Percentiles rank a stretch among this genome's conserved stretches.
These are phyloP conservation scores for Solanum sitiens DNA, from an alignment of 257 asterid species.

Conservation along the genomic window DNA sequence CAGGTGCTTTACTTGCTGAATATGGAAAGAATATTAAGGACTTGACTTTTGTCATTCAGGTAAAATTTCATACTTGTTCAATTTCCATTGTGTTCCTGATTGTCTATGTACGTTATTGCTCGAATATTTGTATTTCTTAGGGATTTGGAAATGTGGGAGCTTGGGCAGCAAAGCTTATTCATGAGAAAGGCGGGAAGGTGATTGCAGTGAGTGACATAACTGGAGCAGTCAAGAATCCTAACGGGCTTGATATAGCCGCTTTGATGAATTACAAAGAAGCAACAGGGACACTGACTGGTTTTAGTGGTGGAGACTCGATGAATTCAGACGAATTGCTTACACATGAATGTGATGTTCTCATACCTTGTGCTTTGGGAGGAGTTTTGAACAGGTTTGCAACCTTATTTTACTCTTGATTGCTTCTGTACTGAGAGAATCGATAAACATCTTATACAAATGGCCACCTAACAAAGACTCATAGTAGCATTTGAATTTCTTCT, in stretches of 20 bases:
- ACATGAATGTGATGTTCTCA: constrained; percentile 77
- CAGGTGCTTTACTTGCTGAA: constrained; percentile 78
- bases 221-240: constrained; percentile 59
- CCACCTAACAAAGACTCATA: neutral
- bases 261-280: constrained; percentile 52
- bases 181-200: constrained; percentile 76
- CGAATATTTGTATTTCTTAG: constrained; percentile 14
- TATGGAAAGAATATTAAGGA: constrained; percentile 72
- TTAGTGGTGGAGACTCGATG: constrained; percentile 63
- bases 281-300: constrained; percentile 46
- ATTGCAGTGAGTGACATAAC: constrained; percentile 87
- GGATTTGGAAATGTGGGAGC: constrained; percentile 94
- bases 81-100: neutral
- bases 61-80: constrained; percentile 3
- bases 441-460: neutral
- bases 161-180: constrained; percentile 80
- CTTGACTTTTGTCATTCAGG: constrained; percentile 73
- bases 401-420: neutral
- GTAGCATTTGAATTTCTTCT: neutral
- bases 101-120: neutral
- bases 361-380: constrained; percentile 94
- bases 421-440: neutral
- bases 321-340: constrained; percentile 54
- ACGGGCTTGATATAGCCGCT: constrained; percentile 66
- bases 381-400: constrained; percentile 61